phyloP scores from a whole-genome alignment of 805 yeast genomes.

The Starmerella geochares region DNA sequence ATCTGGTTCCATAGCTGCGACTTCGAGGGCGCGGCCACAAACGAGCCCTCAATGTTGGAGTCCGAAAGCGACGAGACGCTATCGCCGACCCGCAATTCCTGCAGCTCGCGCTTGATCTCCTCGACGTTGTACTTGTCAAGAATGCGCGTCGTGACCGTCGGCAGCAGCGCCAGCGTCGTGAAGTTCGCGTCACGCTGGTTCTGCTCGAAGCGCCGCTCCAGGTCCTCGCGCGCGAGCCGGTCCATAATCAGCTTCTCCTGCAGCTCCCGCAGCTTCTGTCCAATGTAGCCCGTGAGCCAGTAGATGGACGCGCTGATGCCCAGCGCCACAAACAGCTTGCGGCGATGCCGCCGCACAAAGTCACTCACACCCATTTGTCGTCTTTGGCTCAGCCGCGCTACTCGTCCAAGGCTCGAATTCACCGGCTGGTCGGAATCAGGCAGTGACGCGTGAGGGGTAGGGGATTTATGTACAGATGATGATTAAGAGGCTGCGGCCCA shows the following conservation, averaged over 20 bases:
- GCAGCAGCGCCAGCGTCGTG: constrained; percentile 72
- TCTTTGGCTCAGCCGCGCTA: not conserved
- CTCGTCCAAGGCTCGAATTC: not conserved
- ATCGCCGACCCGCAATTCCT: constrained; percentile 41
- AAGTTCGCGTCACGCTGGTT: constrained; percentile 83
- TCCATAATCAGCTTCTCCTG: constrained; percentile 47
- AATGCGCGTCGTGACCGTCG: constrained; percentile 60
- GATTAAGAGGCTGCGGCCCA: constrained; percentile 3
- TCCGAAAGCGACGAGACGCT: constrained; percentile 3
- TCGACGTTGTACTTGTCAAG: constrained; percentile 59
- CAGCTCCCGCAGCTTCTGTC: constrained; percentile 39
- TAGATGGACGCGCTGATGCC: constrained; percentile 41
- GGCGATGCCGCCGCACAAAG: constrained; percentile 38
- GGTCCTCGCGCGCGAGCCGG: constrained; percentile 53
- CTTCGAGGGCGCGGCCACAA: constrained; percentile 38
- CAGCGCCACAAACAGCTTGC: constrained; percentile 37
- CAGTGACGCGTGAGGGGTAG: not conserved
- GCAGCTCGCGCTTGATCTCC: constrained; percentile 56
- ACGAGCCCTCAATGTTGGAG: constrained; percentile 16
- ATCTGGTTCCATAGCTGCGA: constrained; percentile 75
- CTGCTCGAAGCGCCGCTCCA: constrained; percentile 74
- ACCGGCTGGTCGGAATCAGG: not conserved
- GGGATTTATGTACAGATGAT: not conserved
- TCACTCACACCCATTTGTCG: constrained; percentile 27
- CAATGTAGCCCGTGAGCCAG: constrained; percentile 37